Conservation (phyloP, 495 filamentous ascomycete species). For the Xylaria nigripes region DNA sequence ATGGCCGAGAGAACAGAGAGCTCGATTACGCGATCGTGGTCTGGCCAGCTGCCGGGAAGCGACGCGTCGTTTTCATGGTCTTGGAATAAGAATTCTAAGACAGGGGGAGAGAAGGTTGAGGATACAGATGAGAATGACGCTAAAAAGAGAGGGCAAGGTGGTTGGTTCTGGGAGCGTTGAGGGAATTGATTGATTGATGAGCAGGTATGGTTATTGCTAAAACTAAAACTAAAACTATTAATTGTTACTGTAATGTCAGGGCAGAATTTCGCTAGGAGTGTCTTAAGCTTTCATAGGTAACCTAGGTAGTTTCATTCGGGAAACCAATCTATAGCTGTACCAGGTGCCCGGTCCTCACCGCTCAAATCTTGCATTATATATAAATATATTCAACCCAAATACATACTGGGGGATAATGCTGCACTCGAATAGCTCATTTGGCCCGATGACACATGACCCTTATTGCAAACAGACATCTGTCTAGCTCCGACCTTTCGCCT, state of each 20-base stretch:
- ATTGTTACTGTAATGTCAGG: too few relatives aligned
- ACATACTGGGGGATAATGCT: too few relatives aligned
- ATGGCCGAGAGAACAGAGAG: constrained; percentile 4
- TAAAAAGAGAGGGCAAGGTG: constrained; percentile 19
- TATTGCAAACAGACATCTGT: too few relatives aligned
- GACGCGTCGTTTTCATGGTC: constrained; percentile 6
- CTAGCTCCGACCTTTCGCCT: constrained; percentile 28
- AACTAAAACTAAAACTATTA: too few relatives aligned
- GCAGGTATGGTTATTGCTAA: too few relatives aligned
- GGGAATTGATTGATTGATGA: constrained; percentile 14
- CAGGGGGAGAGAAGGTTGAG: not conserved
- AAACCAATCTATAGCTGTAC: too few relatives aligned
- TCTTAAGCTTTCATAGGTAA: too few relatives aligned
- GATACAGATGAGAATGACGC: not conserved
- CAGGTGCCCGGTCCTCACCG: too few relatives aligned
- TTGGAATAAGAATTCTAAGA: not conserved
- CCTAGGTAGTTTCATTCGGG: too few relatives aligned
- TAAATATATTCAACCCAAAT: too few relatives aligned
- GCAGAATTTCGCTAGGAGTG: not conserved
- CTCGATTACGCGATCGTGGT: not conserved
- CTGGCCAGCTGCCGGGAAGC: not conserved
- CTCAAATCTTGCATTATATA: not conserved
- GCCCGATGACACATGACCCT: too few relatives aligned
- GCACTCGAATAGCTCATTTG: not conserved
- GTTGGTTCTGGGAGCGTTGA: constrained; percentile 29